Conservation (phyloP, 805 yeast genomes). For the Metschnikowia orientalis region DNA sequence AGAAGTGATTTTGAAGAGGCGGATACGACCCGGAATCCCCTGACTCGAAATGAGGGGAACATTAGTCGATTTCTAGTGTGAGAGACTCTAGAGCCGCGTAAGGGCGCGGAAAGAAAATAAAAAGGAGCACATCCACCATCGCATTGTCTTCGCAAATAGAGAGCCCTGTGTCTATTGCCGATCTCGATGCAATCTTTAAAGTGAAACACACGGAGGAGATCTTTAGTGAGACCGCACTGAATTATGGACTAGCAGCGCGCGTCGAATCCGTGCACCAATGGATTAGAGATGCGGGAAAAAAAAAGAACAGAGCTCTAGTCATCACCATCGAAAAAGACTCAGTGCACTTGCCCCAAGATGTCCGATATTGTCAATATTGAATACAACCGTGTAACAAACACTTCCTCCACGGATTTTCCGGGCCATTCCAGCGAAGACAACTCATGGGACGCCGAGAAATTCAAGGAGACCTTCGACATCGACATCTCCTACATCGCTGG, state of each 20-base stretch:
- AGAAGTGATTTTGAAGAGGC: no score
- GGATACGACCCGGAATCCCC: no score
- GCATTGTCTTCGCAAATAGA: no score
- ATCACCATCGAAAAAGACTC: neutral
- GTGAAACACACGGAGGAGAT: no score
- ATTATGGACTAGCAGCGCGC: neutral
- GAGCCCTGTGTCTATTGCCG: no score
- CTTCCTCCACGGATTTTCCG: slow-evolving; percentile 87
- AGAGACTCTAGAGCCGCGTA: no score
- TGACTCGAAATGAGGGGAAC: no score
- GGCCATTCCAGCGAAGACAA: slow-evolving; percentile 68
- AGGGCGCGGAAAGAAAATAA: no score
- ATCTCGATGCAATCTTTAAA: no score
- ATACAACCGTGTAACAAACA: slow-evolving; percentile 86
- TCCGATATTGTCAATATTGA: slow-evolving; percentile 76
- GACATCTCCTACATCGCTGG: slow-evolving; percentile 61
- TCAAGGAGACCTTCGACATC: slow-evolving; percentile 63
- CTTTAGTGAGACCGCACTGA: neutral
- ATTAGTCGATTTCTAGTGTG: no score
- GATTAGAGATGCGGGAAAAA: slow-evolving; percentile 9
- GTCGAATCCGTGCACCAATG: slow-evolving; percentile 9
- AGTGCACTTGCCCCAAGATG: slow-evolving; percentile 7
- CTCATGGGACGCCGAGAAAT: slow-evolving; percentile 81
- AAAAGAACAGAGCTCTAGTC: slow-evolving; percentile 2
- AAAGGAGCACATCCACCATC: no score